A percentile compares a stretch with the other conserved stretches of the same genome.
Conservation (phyloP, 2,329 filamentous ascomycete genomes). For the Boeremia lycopersici region DNA sequence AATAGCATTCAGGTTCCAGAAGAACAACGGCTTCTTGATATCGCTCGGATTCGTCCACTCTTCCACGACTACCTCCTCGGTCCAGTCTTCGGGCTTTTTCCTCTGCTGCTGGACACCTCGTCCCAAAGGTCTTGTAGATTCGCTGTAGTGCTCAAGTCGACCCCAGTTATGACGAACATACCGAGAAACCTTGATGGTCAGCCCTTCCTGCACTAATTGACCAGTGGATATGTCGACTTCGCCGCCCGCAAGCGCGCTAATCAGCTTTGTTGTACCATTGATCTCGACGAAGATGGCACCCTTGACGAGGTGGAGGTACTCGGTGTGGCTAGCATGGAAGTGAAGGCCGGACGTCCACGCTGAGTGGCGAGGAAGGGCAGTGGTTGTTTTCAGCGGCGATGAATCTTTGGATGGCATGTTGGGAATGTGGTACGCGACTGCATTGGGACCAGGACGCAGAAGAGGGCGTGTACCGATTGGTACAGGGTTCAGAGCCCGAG, state of each 20-base stretch:
- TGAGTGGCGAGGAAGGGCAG: slow-evolving; percentile 52
- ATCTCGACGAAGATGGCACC: slow-evolving; percentile 44
- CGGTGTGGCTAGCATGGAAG: slow-evolving; percentile 57
- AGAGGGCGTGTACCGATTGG: slow-evolving; percentile 21
- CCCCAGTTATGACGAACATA: slow-evolving; percentile 56
- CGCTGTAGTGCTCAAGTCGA: slow-evolving; percentile 38
- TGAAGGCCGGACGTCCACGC: slow-evolving; percentile 58
- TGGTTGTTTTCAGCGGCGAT: slow-evolving; percentile 42
- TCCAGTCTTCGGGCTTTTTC: slow-evolving; percentile 15
- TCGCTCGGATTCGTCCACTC: slow-evolving; percentile 57
- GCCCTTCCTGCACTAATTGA: not conserved
- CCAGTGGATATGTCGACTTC: slow-evolving; percentile 1
- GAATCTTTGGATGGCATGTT: slow-evolving; percentile 17
- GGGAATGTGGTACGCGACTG: slow-evolving; percentile 49
- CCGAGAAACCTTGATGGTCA: slow-evolving; percentile 45
- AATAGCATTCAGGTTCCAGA: slow-evolving; percentile 57
- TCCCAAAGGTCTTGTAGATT: not conserved
- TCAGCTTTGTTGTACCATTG: slow-evolving; percentile 4
- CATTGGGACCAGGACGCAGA: slow-evolving; percentile 18
- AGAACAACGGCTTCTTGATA: slow-evolving; percentile 56
- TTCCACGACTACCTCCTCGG: slow-evolving; percentile 50
- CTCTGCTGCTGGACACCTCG: not conserved
- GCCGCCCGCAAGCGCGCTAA: slow-evolving; percentile 19
- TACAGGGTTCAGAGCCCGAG: slow-evolving; percentile 7
- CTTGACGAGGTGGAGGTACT: slow-evolving; percentile 53